These are phyloP conservation scores for Aspergillus uvarum DNA, from an alignment of 2,329 filamentous ascomycete genomes.

Conservation along the genomic window DNA sequence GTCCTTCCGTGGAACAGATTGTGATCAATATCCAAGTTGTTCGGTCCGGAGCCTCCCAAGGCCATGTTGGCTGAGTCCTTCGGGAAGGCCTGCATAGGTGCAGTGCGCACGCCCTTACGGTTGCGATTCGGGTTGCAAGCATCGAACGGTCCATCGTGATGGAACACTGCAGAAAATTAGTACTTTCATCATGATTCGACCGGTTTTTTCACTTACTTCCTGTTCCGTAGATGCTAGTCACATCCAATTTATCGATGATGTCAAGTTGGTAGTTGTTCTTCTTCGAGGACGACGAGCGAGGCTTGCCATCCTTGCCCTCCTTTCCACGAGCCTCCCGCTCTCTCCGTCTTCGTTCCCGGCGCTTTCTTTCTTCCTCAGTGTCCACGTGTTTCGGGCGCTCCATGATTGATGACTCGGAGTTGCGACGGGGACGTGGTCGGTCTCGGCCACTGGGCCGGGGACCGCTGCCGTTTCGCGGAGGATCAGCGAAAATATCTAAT, in stretches of 20 bases:
- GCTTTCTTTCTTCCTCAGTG: slow-evolving; percentile 52
- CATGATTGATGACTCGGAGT: slow-evolving; percentile 64
- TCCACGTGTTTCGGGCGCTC: slow-evolving; percentile 50
- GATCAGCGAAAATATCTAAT: slow-evolving; percentile 52
- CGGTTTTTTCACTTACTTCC: slow-evolving; percentile 62
- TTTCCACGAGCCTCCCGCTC: slow-evolving; percentile 49
- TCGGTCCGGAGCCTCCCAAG: slow-evolving; percentile 79
- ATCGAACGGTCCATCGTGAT: slow-evolving; percentile 96
- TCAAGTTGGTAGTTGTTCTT: slow-evolving; percentile 60
- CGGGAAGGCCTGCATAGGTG: slow-evolving; percentile 95
- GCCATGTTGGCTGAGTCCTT: slow-evolving; percentile 90
- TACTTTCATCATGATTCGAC: slow-evolving; percentile 2
- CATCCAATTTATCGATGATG: slow-evolving; percentile 94
- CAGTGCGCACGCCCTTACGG: slow-evolving; percentile 73
- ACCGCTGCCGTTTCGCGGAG: slow-evolving; percentile 30
- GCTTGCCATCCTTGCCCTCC: slow-evolving; percentile 35
- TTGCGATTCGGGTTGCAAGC: slow-evolving; percentile 95
- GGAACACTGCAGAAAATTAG: slow-evolving; percentile 67
- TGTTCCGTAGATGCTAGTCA: slow-evolving; percentile 91
- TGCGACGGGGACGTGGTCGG: slow-evolving; percentile 52
- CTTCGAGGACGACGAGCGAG: slow-evolving; percentile 38
- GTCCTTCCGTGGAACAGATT: slow-evolving; percentile 82
- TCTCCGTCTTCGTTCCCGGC: slow-evolving; percentile 49
- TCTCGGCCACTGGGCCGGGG: slow-evolving; percentile 33
- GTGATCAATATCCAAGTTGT: slow-evolving; percentile 79